Percentiles rank a stretch among this genome's conserved stretches.
These are phyloP conservation scores for Paxillus involutus DNA, from an alignment of 768 basidiomycete genomes.

Conservation along the genomic window DNA sequence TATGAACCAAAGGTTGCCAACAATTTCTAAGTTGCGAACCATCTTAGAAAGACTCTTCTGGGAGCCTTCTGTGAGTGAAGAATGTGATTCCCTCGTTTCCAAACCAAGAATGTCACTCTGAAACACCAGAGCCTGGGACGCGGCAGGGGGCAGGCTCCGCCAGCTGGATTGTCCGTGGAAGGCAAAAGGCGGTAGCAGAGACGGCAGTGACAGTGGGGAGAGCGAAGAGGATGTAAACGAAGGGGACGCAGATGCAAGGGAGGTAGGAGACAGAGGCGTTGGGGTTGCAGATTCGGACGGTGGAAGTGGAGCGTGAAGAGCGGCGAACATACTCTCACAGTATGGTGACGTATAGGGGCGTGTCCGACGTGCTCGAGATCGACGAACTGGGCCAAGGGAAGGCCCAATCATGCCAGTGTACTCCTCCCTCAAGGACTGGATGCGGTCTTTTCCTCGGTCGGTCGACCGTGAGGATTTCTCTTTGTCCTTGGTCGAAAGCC, in stretches of 20 bases:
- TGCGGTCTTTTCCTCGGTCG: slow-evolving; percentile 24
- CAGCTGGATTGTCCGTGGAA: slow-evolving; percentile 1
- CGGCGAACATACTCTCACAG: slow-evolving; percentile 13
- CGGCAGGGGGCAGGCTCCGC: background rate
- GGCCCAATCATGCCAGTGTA: slow-evolving; percentile 34
- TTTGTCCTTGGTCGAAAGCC: slow-evolving; percentile 23
- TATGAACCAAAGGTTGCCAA: slow-evolving; percentile 12
- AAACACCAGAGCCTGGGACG: slow-evolving; percentile 16
- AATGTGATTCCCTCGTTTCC: slow-evolving; percentile 16
- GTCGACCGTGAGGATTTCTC: slow-evolving; percentile 22
- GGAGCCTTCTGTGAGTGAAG: slow-evolving; percentile 18
- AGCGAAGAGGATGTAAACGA: slow-evolving; percentile 6
- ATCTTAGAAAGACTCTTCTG: slow-evolving; percentile 19
- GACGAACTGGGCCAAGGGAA: slow-evolving; percentile 36
- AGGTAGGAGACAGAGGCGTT: background rate
- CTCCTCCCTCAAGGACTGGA: slow-evolving; percentile 35
- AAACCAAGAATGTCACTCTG: slow-evolving; percentile 8
- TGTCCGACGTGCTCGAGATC: slow-evolving; percentile 28
- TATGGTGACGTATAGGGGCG: slow-evolving; percentile 13
- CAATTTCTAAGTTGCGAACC: slow-evolving; percentile 30
- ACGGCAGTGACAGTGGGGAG: slow-evolving; percentile 15
- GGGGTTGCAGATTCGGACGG: slow-evolving; percentile 6
- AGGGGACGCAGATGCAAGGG: background rate
- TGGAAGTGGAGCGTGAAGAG: slow-evolving; percentile 1
- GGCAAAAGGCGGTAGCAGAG: slow-evolving; percentile 15